Evolutionary conservation across 106 monocot species (phyloP).

Genomic region (Apostasia ramifera): DNA sequence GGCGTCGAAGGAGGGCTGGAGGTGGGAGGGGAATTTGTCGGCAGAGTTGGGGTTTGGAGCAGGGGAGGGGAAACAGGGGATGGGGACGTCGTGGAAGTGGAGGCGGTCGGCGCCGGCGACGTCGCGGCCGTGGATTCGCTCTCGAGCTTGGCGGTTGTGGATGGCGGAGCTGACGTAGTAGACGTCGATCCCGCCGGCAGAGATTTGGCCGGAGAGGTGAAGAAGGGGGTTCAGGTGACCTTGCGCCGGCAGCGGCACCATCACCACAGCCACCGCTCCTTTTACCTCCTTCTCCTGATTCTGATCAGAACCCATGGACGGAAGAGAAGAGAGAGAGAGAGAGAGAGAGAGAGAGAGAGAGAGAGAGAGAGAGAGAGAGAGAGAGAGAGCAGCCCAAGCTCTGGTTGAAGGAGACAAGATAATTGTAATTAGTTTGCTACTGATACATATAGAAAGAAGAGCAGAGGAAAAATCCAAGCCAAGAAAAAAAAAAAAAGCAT

Average conservation of each 20-base stretch:
- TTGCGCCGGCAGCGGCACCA: slow-evolving; percentile 50
- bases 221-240: slow-evolving; percentile 68
- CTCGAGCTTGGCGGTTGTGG: slow-evolving; percentile 46
- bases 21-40: slow-evolving; percentile 8
- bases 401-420: no score
- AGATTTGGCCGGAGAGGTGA: slow-evolving; percentile 37
- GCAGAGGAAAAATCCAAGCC: no score
- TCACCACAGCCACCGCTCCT: slow-evolving; percentile 17
- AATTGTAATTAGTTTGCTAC: no score
- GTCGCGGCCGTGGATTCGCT: slow-evolving; percentile 24
- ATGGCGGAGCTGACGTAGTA: slow-evolving; percentile 43
- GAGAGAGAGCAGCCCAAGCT: background rate
- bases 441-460: no score
- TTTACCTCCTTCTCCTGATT: no score
- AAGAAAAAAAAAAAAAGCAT: no score
- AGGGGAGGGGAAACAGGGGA: background rate
- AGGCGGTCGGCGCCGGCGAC: background rate
- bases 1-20: background rate
- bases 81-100: background rate
- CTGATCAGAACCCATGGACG: background rate
- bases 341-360: slow-evolving; percentile 1
- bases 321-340: background rate
- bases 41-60: background rate
- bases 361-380: slow-evolving; percentile 1
- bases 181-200: slow-evolving; percentile 13